Conservation (phyloP, 2,329 filamentous ascomycete species). For the Cryoendolithus antarcticus region DNA sequence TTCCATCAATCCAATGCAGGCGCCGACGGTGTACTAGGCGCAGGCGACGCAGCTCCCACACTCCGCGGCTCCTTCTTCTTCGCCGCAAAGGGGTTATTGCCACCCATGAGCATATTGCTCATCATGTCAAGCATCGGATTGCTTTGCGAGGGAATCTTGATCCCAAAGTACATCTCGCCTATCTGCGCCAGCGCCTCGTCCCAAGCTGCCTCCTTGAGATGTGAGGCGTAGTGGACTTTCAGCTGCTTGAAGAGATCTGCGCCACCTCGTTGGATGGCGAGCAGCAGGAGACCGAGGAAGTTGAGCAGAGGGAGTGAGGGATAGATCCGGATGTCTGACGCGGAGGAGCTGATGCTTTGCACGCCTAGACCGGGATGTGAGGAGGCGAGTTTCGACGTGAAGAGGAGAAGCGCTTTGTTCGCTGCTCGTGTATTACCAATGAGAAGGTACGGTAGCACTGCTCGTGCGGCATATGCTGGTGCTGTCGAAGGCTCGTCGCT, state of each 20-base stretch:
- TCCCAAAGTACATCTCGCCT: conserved; percentile 93
- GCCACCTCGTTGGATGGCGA: conserved; percentile 71
- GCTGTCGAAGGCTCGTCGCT: conserved; percentile 81
- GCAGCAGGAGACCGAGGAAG: conserved; percentile 73
- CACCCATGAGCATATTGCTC: conserved; percentile 82
- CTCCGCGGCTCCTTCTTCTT: conserved; percentile 33
- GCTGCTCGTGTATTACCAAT: conserved; percentile 83
- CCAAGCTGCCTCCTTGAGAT: conserved; percentile 70
- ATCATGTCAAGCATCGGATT: conserved; percentile 98
- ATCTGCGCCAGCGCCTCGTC: conserved; percentile 69
- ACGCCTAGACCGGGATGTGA: conserved; percentile 53
- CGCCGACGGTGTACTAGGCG: conserved; percentile 21
- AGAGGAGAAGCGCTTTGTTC: conserved; percentile 67
- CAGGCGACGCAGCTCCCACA: conserved; percentile 31
- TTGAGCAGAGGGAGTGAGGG: conserved; percentile 85
- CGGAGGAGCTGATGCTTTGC: conserved; percentile 67
- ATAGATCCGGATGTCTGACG: conserved; percentile 64
- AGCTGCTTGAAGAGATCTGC: conserved; percentile 71
- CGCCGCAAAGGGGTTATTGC: conserved; percentile 41
- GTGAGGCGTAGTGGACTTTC: conserved; percentile 63
- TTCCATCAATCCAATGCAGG: conserved; percentile 19
- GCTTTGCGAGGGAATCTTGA: conserved; percentile 73
- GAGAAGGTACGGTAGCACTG: conserved; percentile 80
- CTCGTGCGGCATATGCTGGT: conserved; percentile 72
- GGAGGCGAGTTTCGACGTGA: conserved; percentile 52